Conservation (phyloP, 1,284 basidiomycete genomes). For the Austroboletus novae-zelandiae region DNA sequence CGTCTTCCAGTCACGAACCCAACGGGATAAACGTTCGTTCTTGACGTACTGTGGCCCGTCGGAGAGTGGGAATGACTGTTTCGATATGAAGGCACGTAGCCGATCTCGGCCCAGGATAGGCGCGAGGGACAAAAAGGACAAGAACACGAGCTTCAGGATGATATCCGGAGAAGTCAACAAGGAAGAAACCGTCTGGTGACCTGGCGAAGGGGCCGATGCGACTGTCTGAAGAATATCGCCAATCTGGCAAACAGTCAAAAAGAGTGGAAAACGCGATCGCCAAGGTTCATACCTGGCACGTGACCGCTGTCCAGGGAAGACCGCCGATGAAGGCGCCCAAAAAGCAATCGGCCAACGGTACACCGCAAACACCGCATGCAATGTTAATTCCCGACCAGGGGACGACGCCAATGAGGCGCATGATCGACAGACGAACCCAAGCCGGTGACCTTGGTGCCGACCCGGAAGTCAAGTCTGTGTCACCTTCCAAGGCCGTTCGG, state of each 20-base stretch:
- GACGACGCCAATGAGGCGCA: slow-evolving; percentile 86
- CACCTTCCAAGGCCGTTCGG: slow-evolving; percentile 62
- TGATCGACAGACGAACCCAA: slow-evolving; percentile 82
- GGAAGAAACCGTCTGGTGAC: slow-evolving; percentile 68
- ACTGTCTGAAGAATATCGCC: slow-evolving; percentile 81
- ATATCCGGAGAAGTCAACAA: slow-evolving; percentile 69
- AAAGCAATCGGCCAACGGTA: slow-evolving; percentile 71
- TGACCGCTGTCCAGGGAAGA: slow-evolving; percentile 81
- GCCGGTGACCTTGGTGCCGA: slow-evolving; percentile 52
- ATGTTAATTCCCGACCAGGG: slow-evolving; percentile 96
- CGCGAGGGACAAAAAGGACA: slow-evolving; percentile 74
- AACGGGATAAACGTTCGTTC: slow-evolving; percentile 45
- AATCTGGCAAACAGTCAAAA: slow-evolving; percentile 45
- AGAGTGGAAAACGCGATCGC: slow-evolving; percentile 11
- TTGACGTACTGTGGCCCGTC: slow-evolving; percentile 19
- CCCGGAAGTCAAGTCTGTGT: slow-evolving; percentile 35
- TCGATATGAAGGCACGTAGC: slow-evolving; percentile 56
- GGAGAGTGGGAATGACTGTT: slow-evolving; percentile 25
- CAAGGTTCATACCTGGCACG: slow-evolving; percentile 63
- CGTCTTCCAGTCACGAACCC: slow-evolving; percentile 58
- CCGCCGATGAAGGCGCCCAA: slow-evolving; percentile 79
- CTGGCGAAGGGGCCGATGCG: slow-evolving; percentile 63
- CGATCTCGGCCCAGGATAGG: slow-evolving; percentile 71
- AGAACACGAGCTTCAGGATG: slow-evolving; percentile 67
- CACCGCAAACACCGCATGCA: slow-evolving; percentile 86